Base-by-base conservation (phyloP, 495 filamentous ascomycete genomes). In the Eremomyces bilateralis region DNA sequence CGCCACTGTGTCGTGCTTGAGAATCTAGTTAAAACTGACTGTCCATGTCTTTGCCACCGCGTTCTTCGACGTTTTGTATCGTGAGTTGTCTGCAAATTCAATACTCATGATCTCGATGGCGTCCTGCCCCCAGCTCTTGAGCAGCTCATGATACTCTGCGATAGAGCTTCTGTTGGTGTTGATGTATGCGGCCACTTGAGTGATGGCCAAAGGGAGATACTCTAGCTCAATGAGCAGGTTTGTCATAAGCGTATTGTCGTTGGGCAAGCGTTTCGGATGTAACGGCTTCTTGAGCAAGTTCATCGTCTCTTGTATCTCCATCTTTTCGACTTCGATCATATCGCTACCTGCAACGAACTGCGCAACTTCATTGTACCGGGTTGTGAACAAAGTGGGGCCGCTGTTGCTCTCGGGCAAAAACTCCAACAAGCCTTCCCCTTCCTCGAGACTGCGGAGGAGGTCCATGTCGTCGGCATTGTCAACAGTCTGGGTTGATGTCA, bases 111-210 rank as follows among this genome's bases (percentile, higher is more conserved):
- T 40, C 5, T 16, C 15, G n/a, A 51, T 32, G 20, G 36, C n/a
- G 32, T 48, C 42, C 33, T 48, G 32, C 34, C 48, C 45, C 15
- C 42, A 41, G 24, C 20, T 37, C 20, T 38, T 13, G 4, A 51
- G 33, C 17, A 45, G 42, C 29, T 29, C 25, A n/a, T 48, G 15
- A 33, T 48, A 51, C 17, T 48, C 41, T 0, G 36, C 5, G n/a
- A 48, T 33, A 29, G 45, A 40, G 24, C 36, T 34, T 15, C n/a
- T 29, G 38, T 39, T 46, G 13, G 1, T 39, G 34, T 49, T 43
- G 1, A 52, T 42, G 33, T 52, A 50, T 17, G 49, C 47, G 0
- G 49, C 44, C 5, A 44, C 49, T 34, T 52, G 49, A 12, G 44
- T 40, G 20, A 52, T 47, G 1, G 49, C 47, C 21, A 52, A 33